These are phyloP conservation scores for Mortierella sp. DNA, from an alignment of 371 early-diverging fungal species.

Conservation along the genomic window DNA sequence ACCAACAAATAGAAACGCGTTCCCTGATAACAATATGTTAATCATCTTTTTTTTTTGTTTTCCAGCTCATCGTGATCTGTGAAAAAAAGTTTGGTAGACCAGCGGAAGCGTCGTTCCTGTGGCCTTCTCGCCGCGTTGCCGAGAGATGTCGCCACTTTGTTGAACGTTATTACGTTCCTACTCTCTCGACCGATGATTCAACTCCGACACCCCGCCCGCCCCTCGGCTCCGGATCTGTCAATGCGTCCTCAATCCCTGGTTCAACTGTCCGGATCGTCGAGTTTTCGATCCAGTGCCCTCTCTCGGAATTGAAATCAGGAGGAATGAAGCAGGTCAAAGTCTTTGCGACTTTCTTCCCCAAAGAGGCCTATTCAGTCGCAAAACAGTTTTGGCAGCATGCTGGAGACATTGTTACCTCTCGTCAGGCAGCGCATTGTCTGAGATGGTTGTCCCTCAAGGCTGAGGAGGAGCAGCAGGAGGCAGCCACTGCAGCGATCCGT, in stretches of 20 bases:
- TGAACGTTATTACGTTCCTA: conserved; percentile 58
- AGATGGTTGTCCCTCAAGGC: conserved; percentile 60
- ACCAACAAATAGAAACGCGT: not conserved
- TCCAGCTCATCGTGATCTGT: conserved; percentile 60
- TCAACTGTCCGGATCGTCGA: conserved; percentile 68
- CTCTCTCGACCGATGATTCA: conserved; percentile 34
- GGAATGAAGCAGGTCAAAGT: conserved; percentile 59
- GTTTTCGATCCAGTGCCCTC: conserved; percentile 63
- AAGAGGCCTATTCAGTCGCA: conserved; percentile 73
- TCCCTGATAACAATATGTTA: no score
- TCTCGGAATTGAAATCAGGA: conserved; percentile 44
- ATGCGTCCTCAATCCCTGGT: no score
- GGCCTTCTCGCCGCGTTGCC: conserved; percentile 79
- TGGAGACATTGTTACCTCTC: conserved; percentile 89
- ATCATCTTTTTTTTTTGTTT: not conserved
- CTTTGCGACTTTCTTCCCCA: conserved; percentile 81
- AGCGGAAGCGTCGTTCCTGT: conserved; percentile 75
- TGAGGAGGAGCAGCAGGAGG: conserved; percentile 37
- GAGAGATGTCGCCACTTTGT: conserved; percentile 79
- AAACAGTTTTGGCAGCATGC: conserved; percentile 97
- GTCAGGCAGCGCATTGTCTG: conserved; percentile 88
- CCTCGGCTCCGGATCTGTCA: conserved; percentile 11
- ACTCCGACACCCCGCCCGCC: conserved; percentile 33
- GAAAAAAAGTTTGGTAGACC: conserved; percentile 76
- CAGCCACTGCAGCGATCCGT: conserved; percentile 25